Evolutionary conservation across 2,329 filamentous ascomycete genomes (phyloP).

Genomic region (Xylariales sp.): DNA sequence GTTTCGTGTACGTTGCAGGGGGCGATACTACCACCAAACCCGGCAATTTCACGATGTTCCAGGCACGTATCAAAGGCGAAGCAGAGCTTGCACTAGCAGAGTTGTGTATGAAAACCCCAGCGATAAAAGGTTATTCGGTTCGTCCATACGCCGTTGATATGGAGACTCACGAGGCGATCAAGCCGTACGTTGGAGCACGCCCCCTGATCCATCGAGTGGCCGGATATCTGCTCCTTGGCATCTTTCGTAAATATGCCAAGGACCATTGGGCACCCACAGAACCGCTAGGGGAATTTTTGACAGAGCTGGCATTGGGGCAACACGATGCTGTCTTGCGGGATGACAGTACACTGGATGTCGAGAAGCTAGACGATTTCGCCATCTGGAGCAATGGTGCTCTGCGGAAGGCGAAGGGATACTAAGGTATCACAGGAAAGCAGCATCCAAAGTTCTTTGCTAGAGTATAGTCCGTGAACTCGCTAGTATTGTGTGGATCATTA

Average conservation of each 20-base stretch:
- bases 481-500: no score
- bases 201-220: conserved; percentile 13
- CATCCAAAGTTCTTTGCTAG: no score
- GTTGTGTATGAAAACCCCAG: conserved; percentile 38
- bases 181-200: conserved; percentile 34
- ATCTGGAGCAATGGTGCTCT: no score
- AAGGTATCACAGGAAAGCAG: no score
- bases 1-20: conserved; percentile 69
- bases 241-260: conserved; percentile 11
- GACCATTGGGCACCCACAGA: conserved; percentile 35
- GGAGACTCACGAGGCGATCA: conserved; percentile 34
- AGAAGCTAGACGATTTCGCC: neutral
- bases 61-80: conserved; percentile 62
- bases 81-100: conserved; percentile 56
- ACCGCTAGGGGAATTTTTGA: conserved; percentile 38
- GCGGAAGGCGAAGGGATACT: no score
- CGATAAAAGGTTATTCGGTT: conserved; percentile 43
- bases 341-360: neutral
- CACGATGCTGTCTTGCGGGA: neutral
- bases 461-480: no score
- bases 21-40: conserved; percentile 55
- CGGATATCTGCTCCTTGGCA: conserved; percentile 22
- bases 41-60: conserved; percentile 50
- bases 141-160: conserved; percentile 44
- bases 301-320: conserved; percentile 33